Conservation (phyloP, 2,329 filamentous ascomycete species). For the Calonectria pseudoreteaudii region DNA sequence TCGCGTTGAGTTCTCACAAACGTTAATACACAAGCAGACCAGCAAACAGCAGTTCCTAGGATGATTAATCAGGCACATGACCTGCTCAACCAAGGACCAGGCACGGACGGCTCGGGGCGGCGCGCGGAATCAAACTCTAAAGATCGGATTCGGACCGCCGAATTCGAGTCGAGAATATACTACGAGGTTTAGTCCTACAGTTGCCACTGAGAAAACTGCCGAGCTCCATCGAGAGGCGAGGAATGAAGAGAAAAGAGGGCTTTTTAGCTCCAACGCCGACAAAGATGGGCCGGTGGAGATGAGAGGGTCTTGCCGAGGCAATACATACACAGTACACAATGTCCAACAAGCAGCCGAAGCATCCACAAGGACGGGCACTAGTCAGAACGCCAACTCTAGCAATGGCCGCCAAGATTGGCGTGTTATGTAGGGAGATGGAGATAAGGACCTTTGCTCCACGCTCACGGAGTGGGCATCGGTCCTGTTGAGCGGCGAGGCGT, state of each 20-base stretch:
- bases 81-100: neutral
- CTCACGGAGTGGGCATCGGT: neutral
- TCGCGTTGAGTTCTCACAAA: neutral
- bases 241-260: neutral
- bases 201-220: neutral
- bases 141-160: neutral
- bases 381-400: neutral
- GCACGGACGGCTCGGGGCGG: conserved; percentile 17
- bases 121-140: conserved; percentile 19
- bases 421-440: conserved; percentile 6
- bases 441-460: neutral
- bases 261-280: neutral
- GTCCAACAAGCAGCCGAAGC: neutral
- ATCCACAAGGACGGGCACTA: neutral
- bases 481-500: neutral
- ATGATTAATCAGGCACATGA: neutral
- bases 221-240: neutral
- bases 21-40: neutral
- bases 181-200: neutral
- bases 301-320: neutral
- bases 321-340: neutral
- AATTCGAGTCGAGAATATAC: neutral
- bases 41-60: neutral
- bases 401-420: neutral
- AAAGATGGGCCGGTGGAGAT: neutral